A percentile compares a stretch with the other conserved stretches of the same genome.
Conservation (phyloP, 2,329 filamentous ascomycete species). For the Zymoseptoria crescenta region DNA sequence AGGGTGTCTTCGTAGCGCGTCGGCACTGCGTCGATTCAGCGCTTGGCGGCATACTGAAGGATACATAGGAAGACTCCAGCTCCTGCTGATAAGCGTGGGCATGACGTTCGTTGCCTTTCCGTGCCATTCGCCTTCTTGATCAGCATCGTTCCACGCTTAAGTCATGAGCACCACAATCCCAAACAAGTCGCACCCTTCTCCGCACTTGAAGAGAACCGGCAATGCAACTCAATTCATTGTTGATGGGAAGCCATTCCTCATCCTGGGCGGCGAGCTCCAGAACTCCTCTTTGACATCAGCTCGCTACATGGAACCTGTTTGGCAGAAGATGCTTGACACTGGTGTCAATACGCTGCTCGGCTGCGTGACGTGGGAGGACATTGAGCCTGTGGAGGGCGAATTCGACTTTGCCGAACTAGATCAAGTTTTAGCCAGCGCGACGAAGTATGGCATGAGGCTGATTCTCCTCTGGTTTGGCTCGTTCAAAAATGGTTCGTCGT, state of each 20-base stretch:
- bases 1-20: no score
- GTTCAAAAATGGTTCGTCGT: conserved; percentile 39
- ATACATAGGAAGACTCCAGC: no score
- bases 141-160: no score
- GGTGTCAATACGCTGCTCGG: conserved; percentile 42
- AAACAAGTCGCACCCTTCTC: conserved; percentile 36
- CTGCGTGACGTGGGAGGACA: conserved; percentile 40
- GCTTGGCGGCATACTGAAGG: no score
- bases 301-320: conserved; percentile 38
- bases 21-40: no score
- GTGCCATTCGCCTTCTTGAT: no score
- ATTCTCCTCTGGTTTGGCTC: conserved; percentile 43
- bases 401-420: conserved; percentile 40
- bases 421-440: conserved; percentile 32
- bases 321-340: conserved; percentile 36
- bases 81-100: no score
- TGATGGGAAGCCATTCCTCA: conserved; percentile 39
- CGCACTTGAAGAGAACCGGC: not conserved
- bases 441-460: conserved; percentile 33
- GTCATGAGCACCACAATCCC: conserved; percentile 37
- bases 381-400: conserved; percentile 38
- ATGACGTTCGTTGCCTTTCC: no score
- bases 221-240: conserved; percentile 35
- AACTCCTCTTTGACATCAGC: conserved; percentile 42
- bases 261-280: conserved; percentile 40